Base-by-base conservation (phyloP, 768 basidiomycete species). In the Kwoniella sp. region DNA sequence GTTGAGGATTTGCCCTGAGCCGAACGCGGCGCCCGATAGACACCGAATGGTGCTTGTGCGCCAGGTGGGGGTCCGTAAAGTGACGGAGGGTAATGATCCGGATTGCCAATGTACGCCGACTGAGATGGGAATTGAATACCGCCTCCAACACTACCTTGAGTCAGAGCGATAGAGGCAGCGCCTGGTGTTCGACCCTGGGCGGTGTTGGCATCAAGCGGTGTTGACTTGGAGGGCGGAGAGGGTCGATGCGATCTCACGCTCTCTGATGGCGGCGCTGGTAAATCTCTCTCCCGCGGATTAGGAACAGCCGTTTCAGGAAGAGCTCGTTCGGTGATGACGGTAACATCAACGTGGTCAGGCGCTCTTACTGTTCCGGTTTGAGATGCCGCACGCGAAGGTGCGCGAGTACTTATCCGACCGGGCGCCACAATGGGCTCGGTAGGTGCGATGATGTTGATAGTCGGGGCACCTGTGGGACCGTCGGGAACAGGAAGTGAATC, bases 401-500 rank as follows among this genome's bases (percentile, higher is more conserved):
- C 58, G 51, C 71, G 50, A 58, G 59, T 26, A 52, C 56, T 37
- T 41, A 55, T 31, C 52, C 52, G 52, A n/a, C 52, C 63, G 1
- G 65, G 52, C 20, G 58, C 69, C 20, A 68, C 41, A 53, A 71
- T 71, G 41, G 70, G 71, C 25, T 74, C 77, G 2, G 79, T 80
- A 8, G 79, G 79, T 1, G 79, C 70, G 34, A 74, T 74, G 41
- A 80, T 67, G 48, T 74, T 61, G 63, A 80, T 80, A 1, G 65
- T 73, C 1, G 79, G 79, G 26, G 47, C 58, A n/a, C 37, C 25
- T 23, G 71, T 68, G 22, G 56, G 71, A 17, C 64, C 59, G 7
- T 70, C 58, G 7, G 51, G 31, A 20, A 73, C 64, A 17, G 41
- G 41, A 20, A 45, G 41, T 4, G 41, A 45, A 9, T 53, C 56